Evolutionary conservation across 2,329 filamentous ascomycete genomes (phyloP), one percentile per base, ranked within the genome.

Genomic region (Colletotrichum theobromicola): DNA sequence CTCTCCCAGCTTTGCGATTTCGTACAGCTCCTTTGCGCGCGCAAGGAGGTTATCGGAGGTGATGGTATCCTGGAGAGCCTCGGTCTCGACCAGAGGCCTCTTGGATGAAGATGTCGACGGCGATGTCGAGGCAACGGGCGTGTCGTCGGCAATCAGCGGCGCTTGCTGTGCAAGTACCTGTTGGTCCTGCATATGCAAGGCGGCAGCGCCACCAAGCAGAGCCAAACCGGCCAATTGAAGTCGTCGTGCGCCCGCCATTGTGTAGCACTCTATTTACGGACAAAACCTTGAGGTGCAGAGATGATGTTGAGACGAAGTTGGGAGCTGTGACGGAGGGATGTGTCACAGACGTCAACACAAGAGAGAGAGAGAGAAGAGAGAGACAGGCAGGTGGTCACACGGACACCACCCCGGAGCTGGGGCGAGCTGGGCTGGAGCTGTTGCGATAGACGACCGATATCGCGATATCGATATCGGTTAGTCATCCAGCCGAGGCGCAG

Each of bases 1-100:
- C 75, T 89, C 84, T 13, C 88, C 88, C 67, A 88, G 84, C 81
- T 92, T 86, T 1, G 93, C 92, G 70, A 94, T 89, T 66, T 89
- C 84, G 78, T 89, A 94, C 10, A 95, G 88, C 53, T 90, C 82
- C 78, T 92, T 85, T 6, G 93, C 90, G 24, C 92, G 90, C 7
- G 85, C 82, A 55, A 92, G 82, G 8, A 95, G 88, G 28, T 88
- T 90, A 21, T 89, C 84, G 53, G 84, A 82, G 21, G 84, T 86
- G 82, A 95, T 93, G 74, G 84, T 85, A 18, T 83, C 84, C 82
- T 94, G 90, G 3, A 94, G 85, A 16, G 84, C 82, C 79, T 90
- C 84, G 61, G 89, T 89, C 79, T 88, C 87, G 62, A 93, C 84
- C 67, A 90, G 73, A 2, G 85, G 86, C 77, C 81, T 80, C 78